A percentile compares a stretch with the other conserved stretches of the same genome.
phyloP scores from a whole-genome alignment of 345 rosid genomes.

The Melaleuca quinquenervia region DNA sequence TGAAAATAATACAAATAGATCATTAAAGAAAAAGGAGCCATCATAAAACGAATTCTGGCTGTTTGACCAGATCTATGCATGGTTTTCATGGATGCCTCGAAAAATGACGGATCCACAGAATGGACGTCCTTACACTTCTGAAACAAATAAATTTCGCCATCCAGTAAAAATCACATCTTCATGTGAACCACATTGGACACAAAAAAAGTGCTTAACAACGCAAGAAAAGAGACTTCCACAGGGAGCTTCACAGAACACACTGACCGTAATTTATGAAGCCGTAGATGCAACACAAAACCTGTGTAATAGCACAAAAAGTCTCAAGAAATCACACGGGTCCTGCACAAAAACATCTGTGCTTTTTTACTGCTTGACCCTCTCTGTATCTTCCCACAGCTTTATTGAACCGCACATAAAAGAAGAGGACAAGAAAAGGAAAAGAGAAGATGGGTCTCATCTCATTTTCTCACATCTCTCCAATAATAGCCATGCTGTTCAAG shows the following conservation, averaged over 20 bases:
- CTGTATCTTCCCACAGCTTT: constrained; percentile 98
- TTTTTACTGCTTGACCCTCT: constrained; percentile 28
- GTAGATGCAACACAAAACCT: background rate
- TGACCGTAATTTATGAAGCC: background rate
- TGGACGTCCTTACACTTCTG: background rate
- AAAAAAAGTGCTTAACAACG: background rate
- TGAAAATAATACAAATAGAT: background rate
- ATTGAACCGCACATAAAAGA: constrained; percentile 60
- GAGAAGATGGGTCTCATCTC: background rate
- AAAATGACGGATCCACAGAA: background rate
- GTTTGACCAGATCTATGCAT: background rate
- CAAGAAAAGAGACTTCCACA: background rate
- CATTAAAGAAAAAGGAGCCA: background rate
- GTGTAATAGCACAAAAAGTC: background rate
- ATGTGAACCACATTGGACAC: background rate
- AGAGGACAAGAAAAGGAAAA: background rate
- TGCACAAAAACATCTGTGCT: background rate
- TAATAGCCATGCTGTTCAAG: constrained; percentile 69
- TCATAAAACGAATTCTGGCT: background rate
- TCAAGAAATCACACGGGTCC: background rate
- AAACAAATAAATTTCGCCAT: background rate
- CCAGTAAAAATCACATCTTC: background rate
- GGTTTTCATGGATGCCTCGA: background rate
- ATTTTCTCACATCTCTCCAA: background rate
- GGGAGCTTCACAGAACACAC: background rate